Evolutionary conservation across 2,329 filamentous ascomycete species (phyloP), one percentile per base, ranked within the genome.

Genomic region (Rhinocladiella similis): DNA sequence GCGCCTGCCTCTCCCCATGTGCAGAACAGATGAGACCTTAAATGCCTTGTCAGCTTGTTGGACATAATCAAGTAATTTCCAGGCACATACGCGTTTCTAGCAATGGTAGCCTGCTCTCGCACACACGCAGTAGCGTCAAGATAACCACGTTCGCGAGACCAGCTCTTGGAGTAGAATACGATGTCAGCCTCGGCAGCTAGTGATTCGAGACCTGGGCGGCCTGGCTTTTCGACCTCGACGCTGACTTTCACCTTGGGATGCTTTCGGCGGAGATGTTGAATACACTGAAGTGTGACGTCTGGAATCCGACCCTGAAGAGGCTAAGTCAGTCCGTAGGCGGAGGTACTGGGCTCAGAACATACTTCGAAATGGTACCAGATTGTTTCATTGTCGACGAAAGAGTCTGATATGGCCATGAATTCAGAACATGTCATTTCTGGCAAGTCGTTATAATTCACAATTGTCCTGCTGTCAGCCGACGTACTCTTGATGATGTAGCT

Each of bases 331-430:
- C 25, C 47, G 47, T 39, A 14, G 97, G 79, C 66, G 87, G 83
- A 76, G 3, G 29, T 33, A 12, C 96, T 82, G 1, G 93, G 91
- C 57, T 94, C 87, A 27, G 38, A 29, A 50, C 73, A 66, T 68
- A 84, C 85, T 77, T 90, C 87, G 64, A 90, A 90, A 74, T 91
- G 88, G 75, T 84, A 88, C 86, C 85, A 90, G 5, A 59, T 63
- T 35, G 71, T 65, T 7, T 66, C 47, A n/a, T 33, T 62, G 56
- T 3, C 65, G 29, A 5, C 65, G 46, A 84, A 69, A 20, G 63
- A 67, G 19, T 74, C 67, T 36, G 73, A 76, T 18, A 80, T 72
- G 12, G 55, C 57, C 14, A 69, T 66, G 57, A 91, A 89, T 70
- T 90, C 88, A 6, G 73, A 72, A 3, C 71, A 61, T 5, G 79